Percentiles rank a stretch among this genome's conserved stretches.
Conservation (phyloP, 129 eudicot genomes). For the Flaveria linearis region DNA sequence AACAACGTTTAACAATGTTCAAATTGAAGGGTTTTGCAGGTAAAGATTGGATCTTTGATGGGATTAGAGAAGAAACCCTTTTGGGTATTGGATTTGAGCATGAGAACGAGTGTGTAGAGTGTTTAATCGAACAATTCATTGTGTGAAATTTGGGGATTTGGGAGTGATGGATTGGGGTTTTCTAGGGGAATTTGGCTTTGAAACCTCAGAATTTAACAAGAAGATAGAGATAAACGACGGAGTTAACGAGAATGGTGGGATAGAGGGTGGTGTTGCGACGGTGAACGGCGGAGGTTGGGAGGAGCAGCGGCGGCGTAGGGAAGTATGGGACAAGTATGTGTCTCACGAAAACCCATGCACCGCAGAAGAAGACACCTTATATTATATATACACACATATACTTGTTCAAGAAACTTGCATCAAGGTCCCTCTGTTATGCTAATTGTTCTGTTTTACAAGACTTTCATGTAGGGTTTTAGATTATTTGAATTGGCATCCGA, state of each 20-base stretch:
- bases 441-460: not conserved
- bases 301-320: conserved; percentile 31
- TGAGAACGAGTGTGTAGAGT: conserved; percentile 13
- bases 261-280: conserved; percentile 7
- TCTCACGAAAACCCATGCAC: conserved; percentile 31
- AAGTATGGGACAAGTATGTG: conserved; percentile 30
- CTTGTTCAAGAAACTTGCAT: not conserved
- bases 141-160: conserved; percentile 11
- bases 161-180: conserved; percentile 2
- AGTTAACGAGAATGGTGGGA: conserved; percentile 10
- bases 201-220: conserved; percentile 24
- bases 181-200: conserved; percentile 26
- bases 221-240: conserved; percentile 23
- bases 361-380: conserved; percentile 24
- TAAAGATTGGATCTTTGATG: conserved; percentile 21
- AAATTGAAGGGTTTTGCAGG: not conserved
- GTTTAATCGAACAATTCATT: conserved; percentile 33
- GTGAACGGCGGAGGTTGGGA: conserved; percentile 15
- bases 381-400: not conserved
- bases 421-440: not conserved
- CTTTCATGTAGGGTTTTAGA: too few species aligned
- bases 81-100: conserved; percentile 32
- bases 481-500: too few species aligned
- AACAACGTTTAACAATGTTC: too few species aligned
- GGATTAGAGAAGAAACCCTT: conserved; percentile 14